Evolutionary conservation across 2,329 filamentous ascomycete species (phyloP).

Genomic region (Bipolaris oryzae): DNA sequence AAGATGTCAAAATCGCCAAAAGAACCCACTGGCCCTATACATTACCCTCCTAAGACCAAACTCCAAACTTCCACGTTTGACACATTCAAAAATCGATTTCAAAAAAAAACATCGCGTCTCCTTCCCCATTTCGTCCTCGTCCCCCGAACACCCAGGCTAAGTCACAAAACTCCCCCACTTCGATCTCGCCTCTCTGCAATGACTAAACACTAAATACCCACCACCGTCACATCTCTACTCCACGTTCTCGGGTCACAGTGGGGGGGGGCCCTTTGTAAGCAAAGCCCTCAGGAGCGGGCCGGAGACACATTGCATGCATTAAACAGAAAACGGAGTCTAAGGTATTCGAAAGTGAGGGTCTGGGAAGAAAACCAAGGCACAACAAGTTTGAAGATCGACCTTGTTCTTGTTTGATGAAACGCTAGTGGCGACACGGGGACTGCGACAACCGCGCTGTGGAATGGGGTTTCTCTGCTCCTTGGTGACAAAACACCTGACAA

Average conservation of each 20-base stretch:
- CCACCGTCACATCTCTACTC: too few species aligned
- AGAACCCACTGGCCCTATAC: too few species aligned
- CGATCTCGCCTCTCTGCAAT: slow-evolving; percentile 1
- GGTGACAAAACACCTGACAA: too few species aligned
- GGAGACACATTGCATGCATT: too few species aligned
- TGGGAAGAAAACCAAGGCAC: slow-evolving; percentile 11
- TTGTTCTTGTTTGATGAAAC: slow-evolving; percentile 31
- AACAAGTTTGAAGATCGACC: slow-evolving; percentile 28
- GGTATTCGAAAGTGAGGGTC: background rate
- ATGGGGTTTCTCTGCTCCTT: background rate
- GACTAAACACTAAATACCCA: slow-evolving; percentile 2
- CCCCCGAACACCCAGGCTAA: background rate
- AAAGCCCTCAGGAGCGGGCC: too few species aligned
- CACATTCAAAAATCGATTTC: background rate
- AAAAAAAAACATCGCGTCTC: background rate
- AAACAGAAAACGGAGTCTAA: too few species aligned
- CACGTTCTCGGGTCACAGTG: too few species aligned
- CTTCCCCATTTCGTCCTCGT: slow-evolving; percentile 4
- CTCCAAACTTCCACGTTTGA: too few species aligned
- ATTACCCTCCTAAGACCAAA: too few species aligned
- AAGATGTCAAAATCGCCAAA: too few species aligned
- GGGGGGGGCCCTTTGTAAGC: too few species aligned
- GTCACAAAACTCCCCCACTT: background rate
- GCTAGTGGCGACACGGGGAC: slow-evolving; percentile 26
- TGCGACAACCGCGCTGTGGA: slow-evolving; percentile 18